Percentiles rank a stretch among this genome's conserved stretches.
phyloP scores from a whole-genome alignment of 495 filamentous ascomycete genomes.

The Bryoglossum gracile region DNA sequence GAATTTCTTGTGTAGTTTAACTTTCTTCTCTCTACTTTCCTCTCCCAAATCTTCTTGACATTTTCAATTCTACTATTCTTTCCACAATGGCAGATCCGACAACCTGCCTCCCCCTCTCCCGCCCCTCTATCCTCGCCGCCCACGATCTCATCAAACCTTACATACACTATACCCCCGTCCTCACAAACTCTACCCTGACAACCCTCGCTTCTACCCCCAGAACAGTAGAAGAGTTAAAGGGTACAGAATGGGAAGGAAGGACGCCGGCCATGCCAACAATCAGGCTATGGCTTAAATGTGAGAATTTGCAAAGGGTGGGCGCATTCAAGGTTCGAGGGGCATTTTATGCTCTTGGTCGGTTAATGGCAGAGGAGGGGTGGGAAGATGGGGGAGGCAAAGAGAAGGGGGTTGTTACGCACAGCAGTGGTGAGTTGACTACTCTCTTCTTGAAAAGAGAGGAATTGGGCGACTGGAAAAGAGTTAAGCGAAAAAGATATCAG shows the following conservation, averaged over 20 bases:
- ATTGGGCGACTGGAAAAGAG: neutral
- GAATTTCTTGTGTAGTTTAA: too few species aligned
- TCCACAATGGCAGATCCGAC: slow-evolving; percentile 42
- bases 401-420: slow-evolving; percentile 85
- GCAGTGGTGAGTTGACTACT: slow-evolving; percentile 52
- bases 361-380: slow-evolving; percentile 58
- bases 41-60: neutral
- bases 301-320: slow-evolving; percentile 85
- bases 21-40: neutral
- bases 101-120: slow-evolving; percentile 54
- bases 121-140: slow-evolving; percentile 59
- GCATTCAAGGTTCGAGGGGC: slow-evolving; percentile 92
- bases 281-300: slow-evolving; percentile 89
- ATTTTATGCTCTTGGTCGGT: slow-evolving; percentile 74
- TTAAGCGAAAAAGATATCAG: too few species aligned
- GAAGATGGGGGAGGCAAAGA: slow-evolving; percentile 39
- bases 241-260: slow-evolving; percentile 51
- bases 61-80: neutral
- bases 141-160: slow-evolving; percentile 63
- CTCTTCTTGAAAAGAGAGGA: neutral
- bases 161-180: slow-evolving; percentile 77
- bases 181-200: slow-evolving; percentile 69
- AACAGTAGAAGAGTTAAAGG: slow-evolving; percentile 36
- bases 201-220: slow-evolving; percentile 67
- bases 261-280: slow-evolving; percentile 56